Conservation (phyloP, 75 land plant species). For the Selaginella tamariscina region DNA sequence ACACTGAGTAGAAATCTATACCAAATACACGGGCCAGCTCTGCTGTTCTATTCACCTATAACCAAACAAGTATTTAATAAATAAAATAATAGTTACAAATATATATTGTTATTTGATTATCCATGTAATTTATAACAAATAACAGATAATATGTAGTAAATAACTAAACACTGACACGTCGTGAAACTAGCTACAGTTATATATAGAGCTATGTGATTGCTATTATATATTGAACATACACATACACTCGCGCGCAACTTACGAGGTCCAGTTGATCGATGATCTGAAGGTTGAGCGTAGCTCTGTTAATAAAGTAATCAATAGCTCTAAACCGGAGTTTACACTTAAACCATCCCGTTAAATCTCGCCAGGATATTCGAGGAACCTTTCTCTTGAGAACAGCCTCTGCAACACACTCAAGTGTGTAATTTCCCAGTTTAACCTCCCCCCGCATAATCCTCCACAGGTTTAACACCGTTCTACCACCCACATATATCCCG, state of each 20-base stretch:
- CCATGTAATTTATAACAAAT: too few species aligned
- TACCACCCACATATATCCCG: conserved; percentile 82
- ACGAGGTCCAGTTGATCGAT: conserved; percentile 88
- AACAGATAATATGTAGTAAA: too few species aligned
- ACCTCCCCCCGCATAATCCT: conserved; percentile 78
- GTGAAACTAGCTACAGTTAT: too few species aligned
- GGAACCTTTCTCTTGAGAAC: conserved; percentile 72
- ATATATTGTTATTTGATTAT: too few species aligned
- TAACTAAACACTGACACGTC: too few species aligned
- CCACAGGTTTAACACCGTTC: conserved; percentile 88
- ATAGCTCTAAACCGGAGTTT: conserved; percentile 46
- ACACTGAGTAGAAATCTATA: conserved; percentile 92
- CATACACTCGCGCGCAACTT: not conserved
- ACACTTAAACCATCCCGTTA: conserved; percentile 67
- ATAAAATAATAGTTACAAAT: too few species aligned
- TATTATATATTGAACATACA: conserved; percentile 5
- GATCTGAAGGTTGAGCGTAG: conserved; percentile 63
- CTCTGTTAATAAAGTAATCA: conserved; percentile 47
- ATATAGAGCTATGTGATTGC: too few species aligned
- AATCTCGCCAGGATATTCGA: conserved; percentile 34
- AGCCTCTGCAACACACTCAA: conserved; percentile 87
- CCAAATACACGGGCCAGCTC: conserved; percentile 98
- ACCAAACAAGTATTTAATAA: not conserved
- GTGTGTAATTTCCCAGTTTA: conserved; percentile 65
- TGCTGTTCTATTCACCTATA: conserved; percentile 83